These are phyloP conservation scores for Arthrobotrys iridis DNA, from an alignment of 2,329 filamentous ascomycete genomes.

Conservation along the genomic window DNA sequence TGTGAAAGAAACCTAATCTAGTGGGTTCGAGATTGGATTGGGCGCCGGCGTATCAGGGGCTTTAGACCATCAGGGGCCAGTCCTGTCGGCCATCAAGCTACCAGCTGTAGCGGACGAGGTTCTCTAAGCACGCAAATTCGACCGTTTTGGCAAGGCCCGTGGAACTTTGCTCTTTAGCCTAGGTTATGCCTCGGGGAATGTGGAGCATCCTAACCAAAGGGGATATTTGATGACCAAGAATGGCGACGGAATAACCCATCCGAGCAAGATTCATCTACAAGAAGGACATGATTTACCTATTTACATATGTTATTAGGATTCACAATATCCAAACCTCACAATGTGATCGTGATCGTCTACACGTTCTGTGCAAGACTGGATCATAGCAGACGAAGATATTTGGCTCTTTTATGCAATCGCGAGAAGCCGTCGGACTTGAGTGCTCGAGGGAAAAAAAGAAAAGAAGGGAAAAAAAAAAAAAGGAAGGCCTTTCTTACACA, in stretches of 20 bases:
- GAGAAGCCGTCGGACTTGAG: no score
- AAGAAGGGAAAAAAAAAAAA: background rate
- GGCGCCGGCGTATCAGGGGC: conserved; percentile 42
- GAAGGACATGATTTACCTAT: no score
- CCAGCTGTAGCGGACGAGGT: conserved; percentile 36
- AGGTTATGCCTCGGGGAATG: conserved; percentile 27
- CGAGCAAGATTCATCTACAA: background rate
- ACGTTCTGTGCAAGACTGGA: no score
- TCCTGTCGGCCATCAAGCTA: conserved; percentile 27
- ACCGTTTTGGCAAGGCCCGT: conserved; percentile 28
- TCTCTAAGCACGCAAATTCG: conserved; percentile 30
- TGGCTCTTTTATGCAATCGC: no score
- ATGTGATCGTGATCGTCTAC: no score
- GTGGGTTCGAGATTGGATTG: conserved; percentile 44
- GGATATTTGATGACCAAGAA: conserved; percentile 11
- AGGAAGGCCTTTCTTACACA: background rate
- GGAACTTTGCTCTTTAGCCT: conserved; percentile 30
- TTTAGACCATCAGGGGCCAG: conserved; percentile 30
- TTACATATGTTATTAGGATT: no score
- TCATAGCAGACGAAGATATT: background rate
- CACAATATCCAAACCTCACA: no score
- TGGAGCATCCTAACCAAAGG: conserved; percentile 30
- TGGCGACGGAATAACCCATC: background rate
- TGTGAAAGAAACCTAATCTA: conserved; percentile 47
- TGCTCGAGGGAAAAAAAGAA: no score